Percentiles rank a stretch among this genome's conserved stretches.
Conservation (phyloP, 495 filamentous ascomycete species). For the Neurospora sp. region DNA sequence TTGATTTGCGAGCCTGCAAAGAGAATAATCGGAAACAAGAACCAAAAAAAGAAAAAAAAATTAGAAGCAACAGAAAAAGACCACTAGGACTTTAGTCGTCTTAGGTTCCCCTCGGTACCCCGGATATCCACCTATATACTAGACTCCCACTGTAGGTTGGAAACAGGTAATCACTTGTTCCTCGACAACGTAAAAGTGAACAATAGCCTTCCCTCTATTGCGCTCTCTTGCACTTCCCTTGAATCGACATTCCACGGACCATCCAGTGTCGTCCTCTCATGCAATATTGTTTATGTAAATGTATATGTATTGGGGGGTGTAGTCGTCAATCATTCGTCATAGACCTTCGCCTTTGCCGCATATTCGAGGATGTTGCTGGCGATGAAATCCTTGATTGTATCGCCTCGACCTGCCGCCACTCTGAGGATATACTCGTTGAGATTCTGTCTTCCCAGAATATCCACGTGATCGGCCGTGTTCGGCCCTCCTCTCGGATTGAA, state of each 20-base stretch:
- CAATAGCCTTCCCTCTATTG: background rate
- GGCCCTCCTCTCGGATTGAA: constrained; percentile 88
- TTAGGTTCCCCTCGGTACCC: background rate
- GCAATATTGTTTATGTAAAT: background rate
- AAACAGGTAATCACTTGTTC: background rate
- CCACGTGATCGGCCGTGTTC: constrained; percentile 95
- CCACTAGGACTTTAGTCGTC: background rate
- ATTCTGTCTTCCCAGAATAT: constrained; percentile 80
- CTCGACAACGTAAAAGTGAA: background rate
- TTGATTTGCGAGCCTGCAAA: background rate
- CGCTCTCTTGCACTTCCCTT: background rate
- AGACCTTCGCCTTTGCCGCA: constrained; percentile 66
- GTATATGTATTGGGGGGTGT: background rate
- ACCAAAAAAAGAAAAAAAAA: background rate
- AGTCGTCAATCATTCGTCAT: constrained; percentile 24
- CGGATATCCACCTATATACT: background rate
- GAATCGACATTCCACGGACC: background rate
- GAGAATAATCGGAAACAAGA: background rate
- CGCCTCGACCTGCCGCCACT: constrained; percentile 80
- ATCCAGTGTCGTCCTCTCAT: background rate
- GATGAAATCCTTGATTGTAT: constrained; percentile 66
- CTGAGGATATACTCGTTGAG: constrained; percentile 86
- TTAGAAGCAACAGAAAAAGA: background rate
- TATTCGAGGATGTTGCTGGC: constrained; percentile 73
- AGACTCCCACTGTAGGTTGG: background rate